Evolutionary conservation across 345 rosid genomes (phyloP), one percentile per base, ranked within the genome.

Genomic region (Eucalyptus erythrocorys): DNA sequence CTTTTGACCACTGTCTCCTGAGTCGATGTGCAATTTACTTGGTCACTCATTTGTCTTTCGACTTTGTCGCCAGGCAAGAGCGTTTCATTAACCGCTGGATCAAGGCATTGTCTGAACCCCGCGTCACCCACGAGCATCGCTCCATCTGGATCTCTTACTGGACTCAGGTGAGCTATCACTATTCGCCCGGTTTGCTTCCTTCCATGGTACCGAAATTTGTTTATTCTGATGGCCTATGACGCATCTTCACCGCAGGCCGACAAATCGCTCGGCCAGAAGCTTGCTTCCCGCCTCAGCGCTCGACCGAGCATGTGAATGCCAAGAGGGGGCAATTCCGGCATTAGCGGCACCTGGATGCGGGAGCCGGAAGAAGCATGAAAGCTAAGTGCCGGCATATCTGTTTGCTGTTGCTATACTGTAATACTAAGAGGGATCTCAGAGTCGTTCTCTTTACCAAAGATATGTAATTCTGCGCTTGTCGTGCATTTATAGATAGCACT

Each of bases 61-160:
- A 40, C 84, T 22, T 42, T 40, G 84, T 76, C 30, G 27, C 51
- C 92, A 97, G 99, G 96, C 99, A 98, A 96, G 99, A 95, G 79
- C 88, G 99, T 55, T 97, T 96, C 50, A 59, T 97, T 92, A 37
- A 86, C 92, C 95, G 98, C 71, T 95, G 97, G 95, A 90, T 96
- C 84, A 97, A 95, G 5, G 94, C 98, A 80, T 91, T 98, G 34
- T 90, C 98, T 1, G 98, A 97, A 88, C 95, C 95, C 16, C 99
- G 99, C 24, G 95, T 95, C 80, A 98, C 99, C 8, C 98, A 96
- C 30, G 99, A 97, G 91, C 91, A 97, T 87, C 93, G 95, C 85
- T 90, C 95, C 90, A 95, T 98, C 89, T 98, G 99, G 99, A 91
- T 97, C 91, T 92, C 97, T 37, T 95, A 95, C 93, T 97, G 97